Conservation (phyloP, 202 grass and related monocot genomes). For the Panicum virgatum region DNA sequence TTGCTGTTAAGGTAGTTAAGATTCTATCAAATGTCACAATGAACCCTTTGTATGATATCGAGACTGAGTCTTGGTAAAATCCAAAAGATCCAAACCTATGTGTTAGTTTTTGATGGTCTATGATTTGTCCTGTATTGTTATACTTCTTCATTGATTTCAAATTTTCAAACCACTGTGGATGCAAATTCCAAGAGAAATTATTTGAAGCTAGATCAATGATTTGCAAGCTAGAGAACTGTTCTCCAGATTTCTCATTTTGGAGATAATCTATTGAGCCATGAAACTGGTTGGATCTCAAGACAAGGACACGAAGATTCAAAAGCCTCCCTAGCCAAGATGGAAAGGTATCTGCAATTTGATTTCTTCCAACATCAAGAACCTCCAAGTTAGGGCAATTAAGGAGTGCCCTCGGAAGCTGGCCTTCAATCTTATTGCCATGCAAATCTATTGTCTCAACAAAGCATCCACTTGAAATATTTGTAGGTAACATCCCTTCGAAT, state of each 20-base stretch:
- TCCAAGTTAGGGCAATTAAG: constrained; percentile 16
- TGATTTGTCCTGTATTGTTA: neutral
- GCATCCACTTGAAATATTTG: constrained; percentile 33
- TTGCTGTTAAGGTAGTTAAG: constrained; percentile 45
- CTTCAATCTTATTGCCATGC: constrained; percentile 44
- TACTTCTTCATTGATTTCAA: constrained; percentile 5
- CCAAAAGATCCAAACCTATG: no score
- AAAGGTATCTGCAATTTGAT: constrained; percentile 43
- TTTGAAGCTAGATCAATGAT: constrained; percentile 6
- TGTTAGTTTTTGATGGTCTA: rapidly evolving
- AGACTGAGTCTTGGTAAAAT: constrained; percentile 40
- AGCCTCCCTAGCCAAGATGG: constrained; percentile 43
- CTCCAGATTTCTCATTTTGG: neutral
- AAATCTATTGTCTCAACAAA: constrained; percentile 49
- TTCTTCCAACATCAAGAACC: constrained; percentile 62
- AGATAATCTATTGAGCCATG: neutral
- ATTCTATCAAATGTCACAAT: constrained; percentile 33
- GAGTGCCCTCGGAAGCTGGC: constrained; percentile 37
- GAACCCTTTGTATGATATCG: constrained; percentile 45
- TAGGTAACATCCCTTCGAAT: constrained; percentile 33
- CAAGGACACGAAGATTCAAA: neutral
- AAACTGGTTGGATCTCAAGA: constrained; percentile 40
- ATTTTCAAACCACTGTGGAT: neutral
- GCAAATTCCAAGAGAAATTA: neutral
- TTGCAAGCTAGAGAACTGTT: constrained; percentile 17